phyloP scores from a whole-genome alignment of 1,284 basidiomycete genomes.

The Irpex sp. region DNA sequence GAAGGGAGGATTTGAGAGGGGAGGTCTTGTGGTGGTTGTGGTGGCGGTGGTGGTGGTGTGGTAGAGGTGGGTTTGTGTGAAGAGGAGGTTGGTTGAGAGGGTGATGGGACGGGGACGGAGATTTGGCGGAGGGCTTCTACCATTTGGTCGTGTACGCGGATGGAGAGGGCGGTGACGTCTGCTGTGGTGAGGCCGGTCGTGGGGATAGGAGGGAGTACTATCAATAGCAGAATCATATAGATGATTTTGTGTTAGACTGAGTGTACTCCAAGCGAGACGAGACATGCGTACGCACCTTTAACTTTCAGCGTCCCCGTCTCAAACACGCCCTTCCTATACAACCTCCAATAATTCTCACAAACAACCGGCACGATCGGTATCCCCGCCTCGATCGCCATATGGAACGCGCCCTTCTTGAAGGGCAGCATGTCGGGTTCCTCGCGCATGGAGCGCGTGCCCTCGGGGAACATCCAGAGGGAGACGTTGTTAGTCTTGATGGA shows the following conservation, averaged over 20 bases:
- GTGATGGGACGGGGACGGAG: constrained; percentile 41
- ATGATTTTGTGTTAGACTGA: too few species aligned
- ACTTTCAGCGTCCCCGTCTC: constrained; percentile 77
- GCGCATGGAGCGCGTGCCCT: constrained; percentile 79
- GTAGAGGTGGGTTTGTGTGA: not conserved
- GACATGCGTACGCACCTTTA: too few species aligned
- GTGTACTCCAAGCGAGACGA: too few species aligned
- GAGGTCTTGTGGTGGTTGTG: not conserved
- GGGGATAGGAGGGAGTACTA: constrained; percentile 76
- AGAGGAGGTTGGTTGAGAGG: constrained; percentile 10
- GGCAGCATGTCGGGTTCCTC: constrained; percentile 70
- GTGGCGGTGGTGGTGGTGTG: not conserved
- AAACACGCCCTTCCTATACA: constrained; percentile 81
- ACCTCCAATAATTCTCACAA: constrained; percentile 88
- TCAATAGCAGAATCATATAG: too few species aligned
- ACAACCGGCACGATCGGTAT: constrained; percentile 91
- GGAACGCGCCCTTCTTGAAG: constrained; percentile 99
- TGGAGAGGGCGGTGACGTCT: constrained; percentile 63
- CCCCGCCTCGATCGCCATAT: constrained; percentile 87
- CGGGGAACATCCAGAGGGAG: constrained; percentile 90
- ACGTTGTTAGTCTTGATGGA: constrained; percentile 75
- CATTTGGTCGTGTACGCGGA: constrained; percentile 71
- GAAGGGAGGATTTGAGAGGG: constrained; percentile 7
- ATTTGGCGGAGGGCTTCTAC: constrained; percentile 65
- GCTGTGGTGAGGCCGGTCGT: constrained; percentile 65